Percentiles rank a stretch among this genome's conserved stretches.
phyloP scores from a whole-genome alignment of 352 stramenopile species.

The Phytophthora vignae region DNA sequence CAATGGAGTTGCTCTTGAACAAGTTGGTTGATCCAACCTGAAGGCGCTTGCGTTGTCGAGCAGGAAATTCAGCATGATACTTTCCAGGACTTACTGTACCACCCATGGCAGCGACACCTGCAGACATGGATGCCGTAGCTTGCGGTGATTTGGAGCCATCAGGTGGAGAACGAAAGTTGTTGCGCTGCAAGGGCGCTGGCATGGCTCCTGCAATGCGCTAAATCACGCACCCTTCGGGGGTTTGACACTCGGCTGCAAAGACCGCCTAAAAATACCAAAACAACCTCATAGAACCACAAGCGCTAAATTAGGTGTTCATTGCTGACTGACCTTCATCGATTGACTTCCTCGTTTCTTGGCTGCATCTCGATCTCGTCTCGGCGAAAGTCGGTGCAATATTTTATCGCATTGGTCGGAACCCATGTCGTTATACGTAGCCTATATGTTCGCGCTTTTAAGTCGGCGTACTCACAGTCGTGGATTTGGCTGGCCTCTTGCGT shows the following conservation, averaged over 20 bases:
- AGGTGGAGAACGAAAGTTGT: conserved; percentile 65
- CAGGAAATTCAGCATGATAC: conserved; percentile 58
- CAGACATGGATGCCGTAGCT: conserved; percentile 16
- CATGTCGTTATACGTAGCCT: conserved; percentile 17
- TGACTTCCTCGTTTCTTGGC: conserved; percentile 24
- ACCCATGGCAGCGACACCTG: conserved; percentile 27
- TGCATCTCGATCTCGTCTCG: conserved; percentile 9
- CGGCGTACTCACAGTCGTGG: conserved; percentile 17
- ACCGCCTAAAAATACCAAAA: conserved; percentile 38
- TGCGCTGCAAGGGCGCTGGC: conserved; percentile 59
- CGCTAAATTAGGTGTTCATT: conserved; percentile 42
- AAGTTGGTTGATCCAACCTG: conserved; percentile 83
- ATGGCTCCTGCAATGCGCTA: conserved; percentile 13
- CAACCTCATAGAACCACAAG: conserved; percentile 15
- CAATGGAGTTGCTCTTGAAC: conserved; percentile 36
- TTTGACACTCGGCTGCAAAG: conserved; percentile 2
- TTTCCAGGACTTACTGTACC: conserved; percentile 20
- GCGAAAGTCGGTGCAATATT: conserved; percentile 7
- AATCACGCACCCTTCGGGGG: conserved; percentile 4
- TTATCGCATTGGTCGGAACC: conserved; percentile 16
- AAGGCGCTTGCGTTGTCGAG: conserved; percentile 67
- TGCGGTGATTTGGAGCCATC: conserved; percentile 35
- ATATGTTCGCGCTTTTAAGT: conserved; percentile 21
- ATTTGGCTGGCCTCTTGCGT: conserved; percentile 41
- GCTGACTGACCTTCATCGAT: conserved; percentile 20